Evolutionary conservation across 176 grass and related monocot species (phyloP).

Genomic region (Avena sativa): DNA sequence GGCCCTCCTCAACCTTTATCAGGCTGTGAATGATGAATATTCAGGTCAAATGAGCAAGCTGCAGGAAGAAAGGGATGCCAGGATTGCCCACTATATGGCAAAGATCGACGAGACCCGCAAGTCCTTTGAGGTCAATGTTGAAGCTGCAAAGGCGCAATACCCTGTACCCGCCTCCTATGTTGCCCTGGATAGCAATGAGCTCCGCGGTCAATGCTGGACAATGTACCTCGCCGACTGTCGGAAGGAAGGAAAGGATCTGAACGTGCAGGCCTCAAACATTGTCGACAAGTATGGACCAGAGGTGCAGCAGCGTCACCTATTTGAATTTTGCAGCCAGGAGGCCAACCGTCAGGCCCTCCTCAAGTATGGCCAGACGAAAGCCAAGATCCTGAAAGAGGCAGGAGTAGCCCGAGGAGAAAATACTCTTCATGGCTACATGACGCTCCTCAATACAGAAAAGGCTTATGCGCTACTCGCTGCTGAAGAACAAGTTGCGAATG

Average conservation of each 20-base stretch:
- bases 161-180: constrained; percentile 18
- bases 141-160: constrained; percentile 22
- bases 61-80: constrained; percentile 9
- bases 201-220: constrained; percentile 22
- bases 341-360: constrained; percentile 14
- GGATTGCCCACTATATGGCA: constrained; percentile 1
- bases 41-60: not conserved
- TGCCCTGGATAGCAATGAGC: not conserved
- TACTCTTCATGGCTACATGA: constrained; percentile 27
- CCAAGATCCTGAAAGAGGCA: not conserved
- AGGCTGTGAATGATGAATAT: constrained; percentile 22
- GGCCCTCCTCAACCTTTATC: constrained; percentile 28
- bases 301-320: constrained; percentile 3
- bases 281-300: constrained; percentile 24
- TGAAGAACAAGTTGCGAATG: constrained; percentile 14
- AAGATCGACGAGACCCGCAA: constrained; percentile 13
- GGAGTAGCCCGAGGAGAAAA: constrained; percentile 12
- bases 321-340: constrained; percentile 27
- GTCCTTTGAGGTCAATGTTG: constrained; percentile 6
- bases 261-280: not conserved
- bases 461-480: not conserved
- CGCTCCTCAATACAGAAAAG: constrained; percentile 17
- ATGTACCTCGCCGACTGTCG: not conserved
- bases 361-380: constrained; percentile 28
- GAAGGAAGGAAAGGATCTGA: constrained; percentile 27